These are phyloP conservation scores for Flammula alnicola DNA, from an alignment of 1,284 basidiomycete species.

Conservation along the genomic window DNA sequence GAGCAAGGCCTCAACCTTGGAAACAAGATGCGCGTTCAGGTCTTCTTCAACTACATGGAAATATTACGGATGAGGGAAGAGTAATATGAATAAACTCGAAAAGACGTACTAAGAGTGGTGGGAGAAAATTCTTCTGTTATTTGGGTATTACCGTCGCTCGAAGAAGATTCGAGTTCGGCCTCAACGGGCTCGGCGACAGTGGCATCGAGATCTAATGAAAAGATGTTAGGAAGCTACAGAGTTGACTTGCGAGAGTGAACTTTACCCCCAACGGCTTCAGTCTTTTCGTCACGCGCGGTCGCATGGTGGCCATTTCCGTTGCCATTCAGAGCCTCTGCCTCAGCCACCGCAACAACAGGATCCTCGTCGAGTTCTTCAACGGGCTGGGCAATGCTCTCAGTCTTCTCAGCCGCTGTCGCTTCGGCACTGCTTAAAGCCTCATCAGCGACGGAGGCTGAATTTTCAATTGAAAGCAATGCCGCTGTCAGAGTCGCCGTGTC, in stretches of 20 bases:
- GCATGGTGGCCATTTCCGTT: conserved; percentile 13
- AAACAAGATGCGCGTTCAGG: background rate
- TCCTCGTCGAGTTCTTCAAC: background rate
- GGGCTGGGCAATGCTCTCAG: background rate
- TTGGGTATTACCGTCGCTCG: conserved; percentile 7
- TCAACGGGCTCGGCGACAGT: too few species aligned
- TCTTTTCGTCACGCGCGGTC: conserved; percentile 4
- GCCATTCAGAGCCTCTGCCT: conserved; percentile 13
- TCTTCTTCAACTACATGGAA: background rate
- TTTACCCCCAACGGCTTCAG: conserved; percentile 9
- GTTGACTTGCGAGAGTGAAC: too few species aligned
- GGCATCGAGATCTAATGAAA: too few species aligned
- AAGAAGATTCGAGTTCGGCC: too few species aligned
- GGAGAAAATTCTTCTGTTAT: conserved; percentile 2
- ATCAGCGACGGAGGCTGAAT: background rate
- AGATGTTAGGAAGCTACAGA: too few species aligned
- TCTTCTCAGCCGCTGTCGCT: background rate
- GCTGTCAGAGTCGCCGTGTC: too few species aligned
- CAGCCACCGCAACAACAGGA: background rate
- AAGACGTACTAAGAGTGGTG: conserved; percentile 3
- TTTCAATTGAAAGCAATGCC: too few species aligned
- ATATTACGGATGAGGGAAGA: background rate
- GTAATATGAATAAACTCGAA: background rate
- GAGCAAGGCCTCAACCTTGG: conserved; percentile 3
- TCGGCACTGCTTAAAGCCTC: background rate